phyloP scores from a whole-genome alignment of 805 yeast species.

The Sugiyamaella lignohabitans region DNA sequence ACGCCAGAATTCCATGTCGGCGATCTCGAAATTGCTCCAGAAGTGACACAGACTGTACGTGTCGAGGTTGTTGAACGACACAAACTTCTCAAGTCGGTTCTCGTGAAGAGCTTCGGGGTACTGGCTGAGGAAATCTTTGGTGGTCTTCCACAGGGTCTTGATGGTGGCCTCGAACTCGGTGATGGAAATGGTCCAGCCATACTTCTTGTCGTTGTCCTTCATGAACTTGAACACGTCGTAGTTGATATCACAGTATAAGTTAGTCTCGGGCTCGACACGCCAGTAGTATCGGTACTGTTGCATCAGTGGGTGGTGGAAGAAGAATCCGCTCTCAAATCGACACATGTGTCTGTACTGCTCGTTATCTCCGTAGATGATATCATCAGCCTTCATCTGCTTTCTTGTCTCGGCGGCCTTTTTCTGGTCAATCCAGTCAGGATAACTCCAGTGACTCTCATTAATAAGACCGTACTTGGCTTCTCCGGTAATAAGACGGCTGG shows the following conservation, averaged over 20 bases:
- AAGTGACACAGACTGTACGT: constrained; percentile 71
- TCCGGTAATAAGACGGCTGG: constrained; percentile 52
- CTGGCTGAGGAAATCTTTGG: constrained; percentile 39
- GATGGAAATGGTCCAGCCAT: constrained; percentile 63
- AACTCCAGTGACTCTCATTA: constrained; percentile 58
- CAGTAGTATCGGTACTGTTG: constrained; percentile 61
- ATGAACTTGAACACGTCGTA: constrained; percentile 57
- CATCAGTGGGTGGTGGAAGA: constrained; percentile 54
- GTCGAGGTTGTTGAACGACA: constrained; percentile 49
- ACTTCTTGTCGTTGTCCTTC: constrained; percentile 48
- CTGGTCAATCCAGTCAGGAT: constrained; percentile 60
- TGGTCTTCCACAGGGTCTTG: constrained; percentile 55
- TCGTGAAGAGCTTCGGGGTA: constrained; percentile 49
- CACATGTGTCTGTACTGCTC: constrained; percentile 75
- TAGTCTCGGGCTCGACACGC: constrained; percentile 70
- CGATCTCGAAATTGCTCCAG: constrained; percentile 77
- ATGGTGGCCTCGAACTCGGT: constrained; percentile 59
- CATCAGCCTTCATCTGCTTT: constrained; percentile 37
- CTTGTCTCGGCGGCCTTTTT: constrained; percentile 43
- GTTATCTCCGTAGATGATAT: constrained; percentile 51
- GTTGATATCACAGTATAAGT: constrained; percentile 53
- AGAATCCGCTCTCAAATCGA: constrained; percentile 70
- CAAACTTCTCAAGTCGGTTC: constrained; percentile 61
- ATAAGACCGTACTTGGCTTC: constrained; percentile 55
- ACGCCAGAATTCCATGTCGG: constrained; percentile 64